Evolutionary conservation across 768 basidiomycete genomes (phyloP).

Genomic region (Astraeus odoratus): DNA sequence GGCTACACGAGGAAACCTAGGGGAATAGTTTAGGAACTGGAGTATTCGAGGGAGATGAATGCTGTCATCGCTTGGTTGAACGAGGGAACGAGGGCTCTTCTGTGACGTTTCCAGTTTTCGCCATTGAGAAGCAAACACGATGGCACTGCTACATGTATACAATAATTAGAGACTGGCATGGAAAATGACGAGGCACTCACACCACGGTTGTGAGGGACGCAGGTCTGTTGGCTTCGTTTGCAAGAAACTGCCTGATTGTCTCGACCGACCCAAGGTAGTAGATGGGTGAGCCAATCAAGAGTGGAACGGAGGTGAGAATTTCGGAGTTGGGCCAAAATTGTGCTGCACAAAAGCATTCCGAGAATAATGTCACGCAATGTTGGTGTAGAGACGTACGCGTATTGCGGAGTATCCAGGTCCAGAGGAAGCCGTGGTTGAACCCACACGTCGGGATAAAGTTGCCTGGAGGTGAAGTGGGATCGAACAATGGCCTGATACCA

Average conservation of each 20-base stretch:
- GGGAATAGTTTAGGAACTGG: conserved; percentile 1
- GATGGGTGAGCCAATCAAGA: conserved; percentile 4
- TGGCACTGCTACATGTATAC: conserved; percentile 31
- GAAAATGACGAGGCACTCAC: neutral
- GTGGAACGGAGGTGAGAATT: conserved; percentile 7
- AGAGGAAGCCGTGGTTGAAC: conserved; percentile 37
- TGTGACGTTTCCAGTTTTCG: conserved; percentile 40
- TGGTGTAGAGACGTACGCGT: conserved; percentile 21
- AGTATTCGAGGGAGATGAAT: neutral
- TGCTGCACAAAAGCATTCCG: neutral
- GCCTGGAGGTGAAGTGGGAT: conserved; percentile 34
- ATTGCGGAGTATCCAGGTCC: conserved; percentile 32
- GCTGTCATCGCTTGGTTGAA: conserved; percentile 36
- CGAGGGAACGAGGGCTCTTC: conserved; percentile 37
- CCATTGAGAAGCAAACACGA: conserved; percentile 41
- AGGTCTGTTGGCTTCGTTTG: conserved; percentile 8
- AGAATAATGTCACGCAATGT: neutral
- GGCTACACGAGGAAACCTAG: neutral
- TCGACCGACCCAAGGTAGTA: conserved; percentile 7
- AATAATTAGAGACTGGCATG: neutral
- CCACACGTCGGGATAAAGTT: conserved; percentile 31
- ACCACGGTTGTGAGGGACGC: conserved; percentile 7
- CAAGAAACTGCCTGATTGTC: conserved; percentile 7
- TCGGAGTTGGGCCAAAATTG: conserved; percentile 12
- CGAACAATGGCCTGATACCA: conserved; percentile 36